Evolutionary conservation across 1,284 basidiomycete species (phyloP).

Genomic region (Ustanciosporium gigantosporum): DNA sequence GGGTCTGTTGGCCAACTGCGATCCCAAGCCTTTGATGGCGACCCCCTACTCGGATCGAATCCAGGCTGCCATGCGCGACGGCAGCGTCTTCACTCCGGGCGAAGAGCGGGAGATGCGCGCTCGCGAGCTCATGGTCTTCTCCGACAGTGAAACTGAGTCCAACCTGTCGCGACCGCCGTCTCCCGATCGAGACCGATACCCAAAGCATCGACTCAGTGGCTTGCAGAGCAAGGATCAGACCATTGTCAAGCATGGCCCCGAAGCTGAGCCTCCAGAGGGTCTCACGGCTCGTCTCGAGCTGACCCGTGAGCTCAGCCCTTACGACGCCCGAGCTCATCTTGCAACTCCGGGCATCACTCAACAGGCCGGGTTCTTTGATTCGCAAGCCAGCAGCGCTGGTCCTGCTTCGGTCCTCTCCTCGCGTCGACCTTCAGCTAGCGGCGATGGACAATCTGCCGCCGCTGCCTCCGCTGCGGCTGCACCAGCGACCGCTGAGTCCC

Average conservation of each 20-base stretch:
- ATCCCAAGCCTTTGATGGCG: conserved; percentile 38
- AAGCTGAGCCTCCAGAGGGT: conserved; percentile 12
- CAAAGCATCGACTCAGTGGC: conserved; percentile 51
- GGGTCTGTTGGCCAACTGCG: conserved; percentile 24
- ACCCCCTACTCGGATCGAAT: conserved; percentile 40
- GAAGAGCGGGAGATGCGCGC: conserved; percentile 49
- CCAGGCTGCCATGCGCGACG: conserved; percentile 33
- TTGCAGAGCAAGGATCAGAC: conserved; percentile 47
- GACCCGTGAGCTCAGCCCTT: conserved; percentile 46
- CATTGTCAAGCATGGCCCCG: conserved; percentile 47
- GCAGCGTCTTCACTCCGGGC: conserved; percentile 26
- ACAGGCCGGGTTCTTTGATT: conserved; percentile 10
- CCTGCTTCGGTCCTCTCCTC: conserved; percentile 19
- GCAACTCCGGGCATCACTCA: conserved; percentile 13
- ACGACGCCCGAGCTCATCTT: conserved; percentile 29
- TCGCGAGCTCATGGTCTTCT: conserved; percentile 39
- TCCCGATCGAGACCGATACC: conserved; percentile 44
- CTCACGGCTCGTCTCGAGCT: conserved; percentile 34
- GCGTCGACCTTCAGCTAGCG: conserved; percentile 17
- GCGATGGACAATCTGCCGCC: too few species aligned
- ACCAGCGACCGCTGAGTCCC: conserved; percentile 4
- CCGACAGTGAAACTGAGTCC: conserved; percentile 52
- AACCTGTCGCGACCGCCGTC: conserved; percentile 53
- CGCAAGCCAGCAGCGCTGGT: conserved; percentile 13
- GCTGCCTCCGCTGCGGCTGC: conserved; percentile 2